A percentile compares a stretch with the other conserved stretches of the same genome.
phyloP scores from a whole-genome alignment of 2,329 filamentous ascomycete species.

The Seiridium unicorne region DNA sequence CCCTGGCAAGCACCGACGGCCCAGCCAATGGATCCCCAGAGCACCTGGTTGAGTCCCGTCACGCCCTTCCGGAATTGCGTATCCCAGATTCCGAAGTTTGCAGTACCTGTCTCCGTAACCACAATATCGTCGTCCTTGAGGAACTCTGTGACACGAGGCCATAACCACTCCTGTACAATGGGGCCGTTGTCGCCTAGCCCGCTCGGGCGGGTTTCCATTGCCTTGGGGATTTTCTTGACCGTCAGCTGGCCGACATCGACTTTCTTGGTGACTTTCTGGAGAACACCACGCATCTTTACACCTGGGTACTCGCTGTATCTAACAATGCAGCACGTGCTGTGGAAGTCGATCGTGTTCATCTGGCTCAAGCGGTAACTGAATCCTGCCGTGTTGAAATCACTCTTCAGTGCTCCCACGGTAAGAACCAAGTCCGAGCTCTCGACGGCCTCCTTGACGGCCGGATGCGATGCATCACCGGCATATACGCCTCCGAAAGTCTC shows the following conservation, averaged over 20 bases:
- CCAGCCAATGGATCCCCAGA: conserved; percentile 68
- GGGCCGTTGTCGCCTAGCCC: conserved; percentile 37
- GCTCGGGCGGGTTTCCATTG: conserved; percentile 40
- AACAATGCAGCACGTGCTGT: conserved; percentile 71
- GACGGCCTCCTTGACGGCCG: conserved; percentile 60
- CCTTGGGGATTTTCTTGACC: conserved; percentile 49
- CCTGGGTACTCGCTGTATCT: conserved; percentile 77
- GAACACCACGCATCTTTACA: conserved; percentile 74
- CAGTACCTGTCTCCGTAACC: conserved; percentile 83
- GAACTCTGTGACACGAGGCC: conserved; percentile 74
- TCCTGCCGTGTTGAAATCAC: conserved; percentile 79
- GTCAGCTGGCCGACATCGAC: conserved; percentile 59
- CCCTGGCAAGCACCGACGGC: conserved; percentile 58
- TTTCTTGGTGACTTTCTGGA: conserved; percentile 65
- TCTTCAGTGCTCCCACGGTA: conserved; percentile 64
- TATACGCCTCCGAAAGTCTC: conserved; percentile 83
- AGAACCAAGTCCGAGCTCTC: conserved; percentile 71
- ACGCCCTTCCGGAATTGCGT: conserved; percentile 76
- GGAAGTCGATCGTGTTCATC: conserved; percentile 77
- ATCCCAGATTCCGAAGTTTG: conserved; percentile 87
- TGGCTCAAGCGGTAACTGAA: conserved; percentile 79
- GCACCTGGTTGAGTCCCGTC: conserved; percentile 76
- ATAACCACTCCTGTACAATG: conserved; percentile 74
- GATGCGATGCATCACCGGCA: conserved; percentile 72
- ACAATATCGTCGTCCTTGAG: conserved; percentile 72